Conservation (phyloP, 139 green algal genomes). For the Closterium sp. region DNA sequence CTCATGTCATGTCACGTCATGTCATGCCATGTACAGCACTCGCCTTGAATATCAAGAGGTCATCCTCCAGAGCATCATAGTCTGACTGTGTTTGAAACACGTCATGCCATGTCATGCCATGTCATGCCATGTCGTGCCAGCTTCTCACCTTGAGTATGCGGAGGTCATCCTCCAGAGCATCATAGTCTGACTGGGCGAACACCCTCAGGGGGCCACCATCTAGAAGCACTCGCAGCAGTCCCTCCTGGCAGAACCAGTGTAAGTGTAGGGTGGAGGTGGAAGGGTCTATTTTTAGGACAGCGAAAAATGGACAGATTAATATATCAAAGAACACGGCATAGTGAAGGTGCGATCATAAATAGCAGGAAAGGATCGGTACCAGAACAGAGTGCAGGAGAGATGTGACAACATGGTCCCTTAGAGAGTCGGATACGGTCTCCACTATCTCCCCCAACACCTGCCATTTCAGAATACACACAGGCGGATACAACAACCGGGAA, state of each 20-base stretch:
- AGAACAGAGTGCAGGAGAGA: slow-evolving; percentile 34
- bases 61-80: slow-evolving; percentile 43
- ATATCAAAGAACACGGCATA: no score
- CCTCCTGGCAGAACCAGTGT: slow-evolving; percentile 34
- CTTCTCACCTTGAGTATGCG: slow-evolving; percentile 42
- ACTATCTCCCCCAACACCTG: slow-evolving; percentile 34
- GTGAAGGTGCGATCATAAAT: not conserved
- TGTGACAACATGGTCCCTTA: slow-evolving; percentile 26
- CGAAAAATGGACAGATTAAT: no score
- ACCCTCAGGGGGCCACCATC: slow-evolving; percentile 37
- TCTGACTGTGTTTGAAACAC: no score
- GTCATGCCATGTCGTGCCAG: not conserved
- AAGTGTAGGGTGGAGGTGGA: no score
- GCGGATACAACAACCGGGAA: not conserved
- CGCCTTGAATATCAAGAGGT: slow-evolving; percentile 38
- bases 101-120: not conserved
- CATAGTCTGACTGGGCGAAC: slow-evolving; percentile 32
- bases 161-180: slow-evolving; percentile 50
- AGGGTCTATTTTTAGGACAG: not conserved
- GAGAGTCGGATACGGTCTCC: slow-evolving; percentile 32
- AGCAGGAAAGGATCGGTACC: not conserved
- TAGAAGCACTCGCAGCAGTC: slow-evolving; percentile 42
- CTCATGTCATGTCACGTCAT: not conserved
- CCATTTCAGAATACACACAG: no score
- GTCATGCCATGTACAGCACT: not conserved